phyloP scores from a whole-genome alignment of 768 basidiomycete genomes.

The Austroboletus eburneus region DNA sequence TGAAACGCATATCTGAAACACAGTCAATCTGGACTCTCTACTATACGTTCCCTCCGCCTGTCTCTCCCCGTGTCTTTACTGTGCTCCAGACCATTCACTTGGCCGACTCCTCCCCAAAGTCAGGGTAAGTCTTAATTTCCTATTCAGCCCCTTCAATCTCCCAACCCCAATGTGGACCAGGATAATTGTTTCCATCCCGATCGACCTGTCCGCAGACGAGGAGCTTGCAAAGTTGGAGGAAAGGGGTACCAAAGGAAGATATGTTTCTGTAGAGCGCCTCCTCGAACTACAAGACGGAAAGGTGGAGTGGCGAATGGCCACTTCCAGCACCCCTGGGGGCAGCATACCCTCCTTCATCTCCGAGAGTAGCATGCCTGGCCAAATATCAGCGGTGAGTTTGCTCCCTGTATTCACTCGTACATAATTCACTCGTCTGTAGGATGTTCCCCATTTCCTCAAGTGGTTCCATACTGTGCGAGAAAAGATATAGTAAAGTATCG shows the following conservation, averaged over 20 bases:
- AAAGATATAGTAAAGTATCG: conserved; percentile 4
- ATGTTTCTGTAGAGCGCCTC: conserved; percentile 66
- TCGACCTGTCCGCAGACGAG: conserved; percentile 57
- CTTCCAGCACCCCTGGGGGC: conserved; percentile 68
- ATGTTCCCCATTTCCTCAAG: conserved; percentile 67
- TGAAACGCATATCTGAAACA: conserved; percentile 61
- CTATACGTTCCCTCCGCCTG: conserved; percentile 67
- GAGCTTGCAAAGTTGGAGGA: conserved; percentile 60
- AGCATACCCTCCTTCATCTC: conserved; percentile 61
- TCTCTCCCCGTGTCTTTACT: conserved; percentile 74
- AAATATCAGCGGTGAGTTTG: conserved; percentile 52
- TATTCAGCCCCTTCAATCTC: background rate
- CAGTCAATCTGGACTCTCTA: conserved; percentile 67
- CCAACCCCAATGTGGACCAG: conserved; percentile 15
- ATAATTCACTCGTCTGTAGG: conserved; percentile 36
- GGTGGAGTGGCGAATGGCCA: conserved; percentile 80
- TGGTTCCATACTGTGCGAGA: conserved; percentile 48
- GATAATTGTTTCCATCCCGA: conserved; percentile 55
- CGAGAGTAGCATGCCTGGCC: conserved; percentile 56
- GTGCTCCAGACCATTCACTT: conserved; percentile 63
- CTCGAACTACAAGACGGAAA: conserved; percentile 57
- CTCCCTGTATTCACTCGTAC: background rate
- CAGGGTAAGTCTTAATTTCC: conserved; percentile 48
- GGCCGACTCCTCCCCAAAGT: conserved; percentile 44
- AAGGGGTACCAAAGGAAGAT: conserved; percentile 61